Percentiles rank a stretch among this genome's conserved stretches.
Evolutionary conservation across 352 stramenopile genomes (phyloP).

Genomic region (Phytophthora ramorum): DNA sequence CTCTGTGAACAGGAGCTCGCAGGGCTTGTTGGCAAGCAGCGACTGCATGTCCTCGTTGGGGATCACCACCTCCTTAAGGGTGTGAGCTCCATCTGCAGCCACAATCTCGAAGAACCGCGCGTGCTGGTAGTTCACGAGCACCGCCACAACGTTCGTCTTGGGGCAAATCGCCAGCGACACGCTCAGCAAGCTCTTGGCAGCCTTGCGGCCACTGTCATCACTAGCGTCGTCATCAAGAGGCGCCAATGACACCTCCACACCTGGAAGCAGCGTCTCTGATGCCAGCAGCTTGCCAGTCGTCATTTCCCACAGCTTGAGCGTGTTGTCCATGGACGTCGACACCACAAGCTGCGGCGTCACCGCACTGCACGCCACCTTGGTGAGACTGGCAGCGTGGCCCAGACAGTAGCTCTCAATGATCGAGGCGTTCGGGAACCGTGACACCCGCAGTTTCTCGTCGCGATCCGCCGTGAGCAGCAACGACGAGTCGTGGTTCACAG

Average conservation of each 20-base stretch:
- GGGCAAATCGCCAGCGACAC: constrained; percentile 68
- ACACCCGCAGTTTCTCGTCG: constrained; percentile 89
- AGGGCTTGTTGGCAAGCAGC: constrained; percentile 54
- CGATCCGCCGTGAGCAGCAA: constrained; percentile 81
- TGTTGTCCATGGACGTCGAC: constrained; percentile 84
- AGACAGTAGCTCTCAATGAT: constrained; percentile 89
- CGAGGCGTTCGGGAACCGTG: constrained; percentile 71
- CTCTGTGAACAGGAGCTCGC: constrained; percentile 56
- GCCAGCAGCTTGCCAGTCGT: constrained; percentile 54
- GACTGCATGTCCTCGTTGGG: constrained; percentile 37
- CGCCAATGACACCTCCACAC: constrained; percentile 33
- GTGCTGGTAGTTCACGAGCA: constrained; percentile 57
- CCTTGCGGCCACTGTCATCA: constrained; percentile 35
- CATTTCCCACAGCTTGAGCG: constrained; percentile 81
- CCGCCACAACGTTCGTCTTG: constrained; percentile 59
- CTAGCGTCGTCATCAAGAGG: constrained; percentile 26
- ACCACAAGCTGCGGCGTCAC: constrained; percentile 62
- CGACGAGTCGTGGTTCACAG: constrained; percentile 55
- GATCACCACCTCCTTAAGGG: constrained; percentile 37
- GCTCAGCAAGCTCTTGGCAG: constrained; percentile 56
- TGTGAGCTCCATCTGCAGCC: constrained; percentile 18
- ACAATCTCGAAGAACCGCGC: constrained; percentile 69
- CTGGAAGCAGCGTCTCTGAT: constrained; percentile 54
- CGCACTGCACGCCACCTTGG: constrained; percentile 55
- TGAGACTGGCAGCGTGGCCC: constrained; percentile 75